Base-by-base conservation (phyloP, 257 asterid species). In the Fraxinus quadrangulata region DNA sequence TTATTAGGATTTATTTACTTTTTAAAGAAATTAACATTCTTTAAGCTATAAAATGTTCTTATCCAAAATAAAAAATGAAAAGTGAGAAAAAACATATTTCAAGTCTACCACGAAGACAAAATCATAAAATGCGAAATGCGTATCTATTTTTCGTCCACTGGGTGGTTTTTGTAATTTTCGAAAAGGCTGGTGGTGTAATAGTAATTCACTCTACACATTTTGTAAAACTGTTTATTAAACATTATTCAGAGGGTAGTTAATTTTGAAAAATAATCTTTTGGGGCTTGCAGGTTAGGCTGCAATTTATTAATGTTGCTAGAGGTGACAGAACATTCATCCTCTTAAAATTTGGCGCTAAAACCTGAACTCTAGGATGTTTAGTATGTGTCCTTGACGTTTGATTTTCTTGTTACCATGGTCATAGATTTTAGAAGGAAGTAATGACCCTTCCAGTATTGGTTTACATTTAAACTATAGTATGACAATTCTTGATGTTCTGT, bases 211-310 rank as follows among this genome's bases (percentile, higher is more conserved):
- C n/a, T 49, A 4, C n/a, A 49, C 23, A 4, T 49, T 49, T 17
- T 49, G 61, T 49, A 14, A 24, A 67, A 26, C 63, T 67, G 71
- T 19, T 26, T 5, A 54, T 37, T 37, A 37, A 37, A 37, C 42
- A 11, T 69, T 75, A n/a, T 21, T 16, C 31, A 24, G 39, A 24
- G 42, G 26, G 69, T 68, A 59, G 36, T 65, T 54, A 78, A 70
- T 39, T 6, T 37, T 37, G 42, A 37, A 6, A 37, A 6, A 7
- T 59, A 63, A 36, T 16, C 49, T 5, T 13, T 31, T 51, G 65
- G 68, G 69, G 71, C 61, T 10, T 67, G 56, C 40, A 36, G 61
- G 56, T 54, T 39, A 14, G 39, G 78, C 71, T 79, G 49, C 54
- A 40, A 28, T 34, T 4, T 33, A 6, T 39, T 66, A 37, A 71